phyloP scores from a whole-genome alignment of 1,139 yeast genomes.

The Sugiyamaella novakii region DNA sequence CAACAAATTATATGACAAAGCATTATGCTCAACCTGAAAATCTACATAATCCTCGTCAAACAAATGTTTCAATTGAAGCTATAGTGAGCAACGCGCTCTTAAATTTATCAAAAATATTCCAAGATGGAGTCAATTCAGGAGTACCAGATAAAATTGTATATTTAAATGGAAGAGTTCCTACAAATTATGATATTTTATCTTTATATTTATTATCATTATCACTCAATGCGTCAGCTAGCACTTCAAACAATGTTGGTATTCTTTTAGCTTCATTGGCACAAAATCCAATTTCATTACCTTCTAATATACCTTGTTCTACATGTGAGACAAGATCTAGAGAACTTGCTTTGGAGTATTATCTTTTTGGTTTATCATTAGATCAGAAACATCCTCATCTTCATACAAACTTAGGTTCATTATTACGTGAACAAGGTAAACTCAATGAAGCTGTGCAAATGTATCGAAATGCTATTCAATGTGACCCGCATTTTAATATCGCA shows the following conservation, averaged over 20 bases:
- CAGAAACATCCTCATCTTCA: constrained; percentile 41
- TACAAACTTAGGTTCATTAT: constrained; percentile 42
- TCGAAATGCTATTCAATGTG: constrained; percentile 39
- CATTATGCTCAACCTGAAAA: constrained; percentile 1
- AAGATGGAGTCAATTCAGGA: constrained; percentile 42
- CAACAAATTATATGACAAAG: constrained; percentile 18
- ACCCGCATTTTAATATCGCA: constrained; percentile 41
- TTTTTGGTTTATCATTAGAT: constrained; percentile 40
- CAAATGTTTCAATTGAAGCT: constrained; percentile 18
- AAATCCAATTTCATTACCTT: constrained; percentile 7
- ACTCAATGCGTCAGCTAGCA: constrained; percentile 39
- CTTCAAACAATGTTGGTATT: constrained; percentile 43
- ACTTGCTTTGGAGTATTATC: constrained; percentile 39
- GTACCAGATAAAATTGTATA: constrained; percentile 34
- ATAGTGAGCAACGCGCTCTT: constrained; percentile 39
- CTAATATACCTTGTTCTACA: constrained; percentile 20
- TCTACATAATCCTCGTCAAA: constrained; percentile 1
- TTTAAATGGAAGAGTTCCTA: constrained; percentile 38
- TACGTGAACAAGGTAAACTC: constrained; percentile 40
- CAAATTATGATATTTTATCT: constrained; percentile 37
- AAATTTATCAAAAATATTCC: constrained; percentile 42
- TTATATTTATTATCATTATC: constrained; percentile 40
- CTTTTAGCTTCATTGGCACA: constrained; percentile 32
- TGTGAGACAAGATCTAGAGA: constrained; percentile 21
- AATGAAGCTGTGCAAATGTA: constrained; percentile 41